Evolutionary conservation across 73 alveolate genomes (phyloP).

Genomic region (Paramecium octaurelia): DNA sequence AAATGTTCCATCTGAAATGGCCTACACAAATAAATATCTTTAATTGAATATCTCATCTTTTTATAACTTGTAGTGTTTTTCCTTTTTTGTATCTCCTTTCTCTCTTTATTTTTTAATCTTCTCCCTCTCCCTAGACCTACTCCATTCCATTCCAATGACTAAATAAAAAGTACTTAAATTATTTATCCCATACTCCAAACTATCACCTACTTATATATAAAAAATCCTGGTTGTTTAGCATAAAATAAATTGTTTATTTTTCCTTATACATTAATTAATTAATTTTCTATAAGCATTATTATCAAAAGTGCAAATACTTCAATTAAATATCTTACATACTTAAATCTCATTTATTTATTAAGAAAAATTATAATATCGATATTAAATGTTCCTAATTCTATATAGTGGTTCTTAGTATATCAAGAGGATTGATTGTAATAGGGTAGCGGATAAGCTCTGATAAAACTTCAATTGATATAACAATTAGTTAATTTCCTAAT

Average conservation of each 20-base stretch:
- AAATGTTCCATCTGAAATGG: constrained; percentile 84
- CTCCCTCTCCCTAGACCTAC: constrained; percentile 35
- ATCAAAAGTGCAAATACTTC: neutral
- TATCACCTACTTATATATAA: neutral
- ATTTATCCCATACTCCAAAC: neutral
- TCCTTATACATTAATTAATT: neutral
- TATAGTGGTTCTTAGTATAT: neutral
- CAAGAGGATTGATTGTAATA: neutral
- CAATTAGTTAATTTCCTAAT: neutral
- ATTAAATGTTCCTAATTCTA: neutral
- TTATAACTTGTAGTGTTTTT: constrained; percentile 37
- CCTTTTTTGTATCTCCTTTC: neutral
- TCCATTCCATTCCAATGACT: neutral
- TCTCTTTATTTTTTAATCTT: neutral
- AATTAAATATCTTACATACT: neutral
- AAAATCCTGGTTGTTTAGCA: neutral
- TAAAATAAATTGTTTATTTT: neutral
- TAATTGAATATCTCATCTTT: constrained; percentile 43
- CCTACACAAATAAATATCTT: constrained; percentile 15
- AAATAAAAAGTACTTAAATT: neutral
- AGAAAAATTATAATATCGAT: too few relatives aligned
- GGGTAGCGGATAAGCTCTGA: neutral
- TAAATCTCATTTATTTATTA: too few relatives aligned
- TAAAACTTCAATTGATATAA: neutral
- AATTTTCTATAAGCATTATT: neutral